These are phyloP conservation scores for Avena insularis DNA, from an alignment of 176 grass and related monocot species.

Conservation along the genomic window DNA sequence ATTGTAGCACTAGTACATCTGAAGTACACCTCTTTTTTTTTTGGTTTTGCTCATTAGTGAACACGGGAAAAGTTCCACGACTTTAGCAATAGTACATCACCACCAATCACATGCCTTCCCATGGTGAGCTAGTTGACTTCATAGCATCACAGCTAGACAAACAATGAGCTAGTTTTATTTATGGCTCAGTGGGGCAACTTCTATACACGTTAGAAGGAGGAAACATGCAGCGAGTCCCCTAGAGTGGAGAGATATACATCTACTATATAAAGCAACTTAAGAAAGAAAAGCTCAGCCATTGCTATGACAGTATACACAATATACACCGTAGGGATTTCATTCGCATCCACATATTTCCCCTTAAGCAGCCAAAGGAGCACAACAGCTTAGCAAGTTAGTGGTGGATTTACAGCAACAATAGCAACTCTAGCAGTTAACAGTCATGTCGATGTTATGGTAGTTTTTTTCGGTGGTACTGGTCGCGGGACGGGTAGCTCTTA, in stretches of 20 bases:
- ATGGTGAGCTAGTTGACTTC: background rate
- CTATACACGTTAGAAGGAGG: background rate
- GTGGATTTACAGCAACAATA: slow-evolving; percentile 3
- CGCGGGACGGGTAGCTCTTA: too few relatives aligned
- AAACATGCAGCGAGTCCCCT: background rate
- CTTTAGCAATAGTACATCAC: slow-evolving; percentile 6
- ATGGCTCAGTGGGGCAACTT: background rate
- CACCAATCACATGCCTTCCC: slow-evolving; percentile 16
- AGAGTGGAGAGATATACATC: too few relatives aligned
- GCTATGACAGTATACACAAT: slow-evolving; percentile 13
- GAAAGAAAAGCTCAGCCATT: slow-evolving; percentile 22
- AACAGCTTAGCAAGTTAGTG: background rate
- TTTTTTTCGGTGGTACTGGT: background rate
- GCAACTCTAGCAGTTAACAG: slow-evolving; percentile 16
- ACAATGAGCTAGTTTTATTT: slow-evolving; percentile 10
- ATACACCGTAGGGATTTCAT: slow-evolving; percentile 12
- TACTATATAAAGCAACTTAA: slow-evolving; percentile 27
- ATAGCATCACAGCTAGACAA: background rate
- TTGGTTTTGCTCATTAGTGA: slow-evolving; percentile 21
- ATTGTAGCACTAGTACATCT: background rate
- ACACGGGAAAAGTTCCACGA: slow-evolving; percentile 21
- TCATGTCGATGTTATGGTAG: background rate
- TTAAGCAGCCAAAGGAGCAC: background rate
- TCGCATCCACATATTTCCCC: background rate
- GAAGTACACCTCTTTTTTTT: background rate